Base-by-base conservation (phyloP, 257 asterid genomes). In the Solanum chaucha region DNA sequence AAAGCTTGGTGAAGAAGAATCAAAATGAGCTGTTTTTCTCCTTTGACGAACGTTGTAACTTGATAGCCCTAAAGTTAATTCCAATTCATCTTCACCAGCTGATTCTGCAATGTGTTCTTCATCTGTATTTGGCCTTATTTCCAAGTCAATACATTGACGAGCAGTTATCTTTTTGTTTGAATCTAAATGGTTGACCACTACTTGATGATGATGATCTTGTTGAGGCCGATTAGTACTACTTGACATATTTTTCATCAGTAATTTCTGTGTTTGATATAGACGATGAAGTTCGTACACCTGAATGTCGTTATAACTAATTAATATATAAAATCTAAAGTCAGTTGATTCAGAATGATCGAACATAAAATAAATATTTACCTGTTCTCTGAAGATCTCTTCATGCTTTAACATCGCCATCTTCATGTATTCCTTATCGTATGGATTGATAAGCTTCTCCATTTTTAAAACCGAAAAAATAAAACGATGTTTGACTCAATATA, bases 271-370 rank as follows among this genome's bases (percentile, higher is more conserved):
- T 90, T 87, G 92, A 88, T 97, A 97, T 5, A 97, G 92, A 6
- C 99, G 97, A 87, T 95, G 98, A 40, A 95, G 98, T 91, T 97
- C 99, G 73, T 87, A 89, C 28, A 97, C 98, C 99, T 97, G 90
- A 10, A 32, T 32, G 34, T 32, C 34, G 34, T 32, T 32, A 32
- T 32, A 32, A 32, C 34, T 32, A 32, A 32, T 32, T 32, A 32
- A 55, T 55, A 55, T 17, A 55, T 17, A 55, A 24, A 12, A n/a
- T 55, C 14, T 9, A 22, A n/a, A 83, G 72, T n/a, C 19, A n/a
- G 9, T 15, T 0, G 22, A 30, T 40, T 41, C 48, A 85, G 3
- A 46, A 80, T 26, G 20, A 28, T 28, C 30, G 30, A 71, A 70
- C 77, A 64, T 10, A 64, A n/a, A n/a, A 64, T 64, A 64, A 61